These are phyloP conservation scores for Plantago ovata DNA, from an alignment of 257 asterid genomes.

Conservation along the genomic window DNA sequence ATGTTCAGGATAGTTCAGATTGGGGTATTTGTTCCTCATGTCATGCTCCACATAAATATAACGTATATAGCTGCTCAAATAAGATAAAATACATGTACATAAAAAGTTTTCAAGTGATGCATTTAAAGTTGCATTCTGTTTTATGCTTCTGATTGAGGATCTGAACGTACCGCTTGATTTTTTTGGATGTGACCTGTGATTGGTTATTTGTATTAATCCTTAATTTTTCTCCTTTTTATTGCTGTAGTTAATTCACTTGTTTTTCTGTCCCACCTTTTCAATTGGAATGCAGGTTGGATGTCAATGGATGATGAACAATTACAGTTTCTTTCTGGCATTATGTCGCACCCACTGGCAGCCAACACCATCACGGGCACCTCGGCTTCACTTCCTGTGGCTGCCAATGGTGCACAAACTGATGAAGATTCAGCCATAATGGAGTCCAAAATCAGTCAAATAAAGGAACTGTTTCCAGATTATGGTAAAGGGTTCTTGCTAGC, in stretches of 20 bases:
- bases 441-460: slow-evolving; percentile 91
- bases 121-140: background rate
- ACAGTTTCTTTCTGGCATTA: slow-evolving; percentile 56
- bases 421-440: slow-evolving; percentile 75
- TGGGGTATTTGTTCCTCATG: too few species aligned
- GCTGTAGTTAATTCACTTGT: slow-evolving; percentile 22
- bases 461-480: slow-evolving; percentile 83
- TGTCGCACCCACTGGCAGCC: slow-evolving; percentile 35
- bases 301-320: slow-evolving; percentile 68
- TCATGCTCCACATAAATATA: too few species aligned
- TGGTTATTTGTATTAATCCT: background rate
- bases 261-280: background rate
- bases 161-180: background rate
- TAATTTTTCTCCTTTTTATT: background rate
- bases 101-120: background rate
- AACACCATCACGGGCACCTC: slow-evolving; percentile 22
- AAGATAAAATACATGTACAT: too few species aligned
- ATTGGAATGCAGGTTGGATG: slow-evolving; percentile 69
- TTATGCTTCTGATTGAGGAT: slow-evolving; percentile 1
- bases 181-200: background rate
- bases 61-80: too few species aligned
- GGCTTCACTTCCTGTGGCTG: slow-evolving; percentile 25
- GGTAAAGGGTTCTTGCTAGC: slow-evolving; percentile 84
- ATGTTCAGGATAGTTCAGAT: too few species aligned
- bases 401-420: slow-evolving; percentile 36